Evolutionary conservation across 179 eudicot species (phyloP), one percentile per base, ranked within the genome.

Genomic region (Silene noctiflora): DNA sequence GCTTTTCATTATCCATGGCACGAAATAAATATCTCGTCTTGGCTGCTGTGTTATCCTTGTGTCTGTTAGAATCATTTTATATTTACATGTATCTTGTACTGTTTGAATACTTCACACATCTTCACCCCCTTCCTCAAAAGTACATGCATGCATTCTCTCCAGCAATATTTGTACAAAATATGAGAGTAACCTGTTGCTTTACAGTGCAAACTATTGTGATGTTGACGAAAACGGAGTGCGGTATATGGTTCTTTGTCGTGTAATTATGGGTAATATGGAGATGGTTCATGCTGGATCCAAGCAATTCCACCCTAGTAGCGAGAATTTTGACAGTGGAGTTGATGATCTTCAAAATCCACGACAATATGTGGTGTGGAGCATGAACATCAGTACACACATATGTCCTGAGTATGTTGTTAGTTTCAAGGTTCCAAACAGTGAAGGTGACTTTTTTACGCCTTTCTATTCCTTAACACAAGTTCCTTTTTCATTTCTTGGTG

Each of bases 251-350:
- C 84, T 95, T 44, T 95, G 99, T 79, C 98, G 92, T 80, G 99
- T 95, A 35, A 95, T 93, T 81, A 65, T 93, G 94, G 99, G 98
- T 78, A 93, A 91, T 70, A 87, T 91, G 89, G 99, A 95, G 88
- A 81, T 88, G 81, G 85, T 95, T 83, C 85, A 75, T 69, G 88
- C 81, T 77, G 98, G 90, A 79, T 91, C 97, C 65, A 86, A 84
- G 80, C 99, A 91, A 82, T 90, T 85, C 83, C 91, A 95, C 85
- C 99, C 98, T 72, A 91, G 90, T 73, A 79, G 88, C 78, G 96
- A 89, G 84, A 83, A 79, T 61, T 95, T 84, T 72, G 99, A 95
- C 85, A 89, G 86, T 79, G 99, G 98, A 65, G 98, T 91, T 77
- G 97, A 95, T 86, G 89, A 90, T 88, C 86, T 85, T 72, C 81